Percentiles rank a stretch among this genome's conserved stretches.
phyloP scores from a whole-genome alignment of 2,329 filamentous ascomycete species.

The Penicillium sp. region DNA sequence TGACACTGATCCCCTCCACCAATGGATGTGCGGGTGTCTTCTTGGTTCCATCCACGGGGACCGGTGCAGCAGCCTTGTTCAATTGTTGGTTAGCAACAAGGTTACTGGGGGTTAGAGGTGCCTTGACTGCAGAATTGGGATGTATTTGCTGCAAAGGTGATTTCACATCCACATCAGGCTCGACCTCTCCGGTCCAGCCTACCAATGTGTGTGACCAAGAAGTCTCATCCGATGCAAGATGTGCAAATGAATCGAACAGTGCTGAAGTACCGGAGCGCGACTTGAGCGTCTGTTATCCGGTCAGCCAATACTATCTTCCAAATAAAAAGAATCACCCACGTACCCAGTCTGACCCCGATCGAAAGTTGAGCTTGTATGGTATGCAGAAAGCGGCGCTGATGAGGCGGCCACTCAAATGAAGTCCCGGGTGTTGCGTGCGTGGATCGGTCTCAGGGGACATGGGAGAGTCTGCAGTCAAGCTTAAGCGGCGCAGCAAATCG shows the following conservation, averaged over 20 bases:
- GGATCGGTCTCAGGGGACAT: slow-evolving; percentile 53
- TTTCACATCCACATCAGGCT: slow-evolving; percentile 41
- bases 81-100: slow-evolving; percentile 44
- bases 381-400: slow-evolving; percentile 66
- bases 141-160: slow-evolving; percentile 33
- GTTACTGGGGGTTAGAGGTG: slow-evolving; percentile 35
- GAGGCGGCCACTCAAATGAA: slow-evolving; percentile 61
- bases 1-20: slow-evolving; percentile 69
- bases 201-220: slow-evolving; percentile 91
- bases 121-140: slow-evolving; percentile 27
- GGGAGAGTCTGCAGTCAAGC: slow-evolving; percentile 44
- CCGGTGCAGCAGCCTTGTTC: slow-evolving; percentile 75
- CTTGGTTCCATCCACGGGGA: slow-evolving; percentile 66
- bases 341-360: slow-evolving; percentile 58
- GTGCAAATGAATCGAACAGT: slow-evolving; percentile 84
- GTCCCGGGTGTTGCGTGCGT: slow-evolving; percentile 54
- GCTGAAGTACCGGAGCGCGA: slow-evolving; percentile 84
- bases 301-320: slow-evolving; percentile 4
- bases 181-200: slow-evolving; percentile 91
- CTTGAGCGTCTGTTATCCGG: slow-evolving; percentile 62
- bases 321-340: slow-evolving; percentile 15
- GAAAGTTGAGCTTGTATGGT: slow-evolving; percentile 59
- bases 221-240: slow-evolving; percentile 78
- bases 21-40: slow-evolving; percentile 59
- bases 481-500: slow-evolving; percentile 56